Base-by-base conservation (phyloP, 345 rosid species). In the Populus nigra region DNA sequence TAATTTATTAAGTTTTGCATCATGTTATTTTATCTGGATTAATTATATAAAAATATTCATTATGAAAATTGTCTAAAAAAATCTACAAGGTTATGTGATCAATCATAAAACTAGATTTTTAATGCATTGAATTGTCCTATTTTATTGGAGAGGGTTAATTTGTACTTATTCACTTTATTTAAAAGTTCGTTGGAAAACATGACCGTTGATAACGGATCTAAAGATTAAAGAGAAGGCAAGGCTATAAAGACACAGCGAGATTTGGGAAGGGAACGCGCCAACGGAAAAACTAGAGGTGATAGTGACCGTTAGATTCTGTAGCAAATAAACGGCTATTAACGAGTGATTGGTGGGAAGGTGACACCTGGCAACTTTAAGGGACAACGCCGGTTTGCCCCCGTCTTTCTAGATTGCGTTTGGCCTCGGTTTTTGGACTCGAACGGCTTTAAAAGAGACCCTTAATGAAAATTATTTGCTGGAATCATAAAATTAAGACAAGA, bases 141-240 rank as follows among this genome's bases (percentile, higher is more conserved):
- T 55, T 22, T 3, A 55, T 57, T 5, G 20, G 8, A 71, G 27
- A 71, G 7, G 5, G 22, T 12, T 68, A 41, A 27, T 20, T 68
- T 53, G 8, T 25, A 12, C 18, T 49, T 1, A 4, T n/a, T 23
- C 8, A 33, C 33, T 47, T 25, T 47, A 61, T 57, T 61, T 25
- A 31, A 39, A 79, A 73, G 25, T 71, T 9, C 35, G 50, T 35
- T 77, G 33, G 49, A 78, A 57, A 65, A 76, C 4, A 20, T 41
- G 85, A 80, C 84, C 85, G 85, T 80, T 85, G 78, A 77, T 77
- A 82, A 80, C 87, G 87, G 87, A 80, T 82, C 87, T 77, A 31
- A 5, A 29, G 5, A 49, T n/a, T 3, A 59, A n/a, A 23, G 63
- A n/a, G 63, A n/a, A 3, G 63, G 13, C 13, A 59, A 11, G 63